A percentile compares a stretch with the other conserved stretches of the same genome.
Conservation (phyloP, 2,329 filamentous ascomycete genomes). For the Pseudocercospora fuligena region DNA sequence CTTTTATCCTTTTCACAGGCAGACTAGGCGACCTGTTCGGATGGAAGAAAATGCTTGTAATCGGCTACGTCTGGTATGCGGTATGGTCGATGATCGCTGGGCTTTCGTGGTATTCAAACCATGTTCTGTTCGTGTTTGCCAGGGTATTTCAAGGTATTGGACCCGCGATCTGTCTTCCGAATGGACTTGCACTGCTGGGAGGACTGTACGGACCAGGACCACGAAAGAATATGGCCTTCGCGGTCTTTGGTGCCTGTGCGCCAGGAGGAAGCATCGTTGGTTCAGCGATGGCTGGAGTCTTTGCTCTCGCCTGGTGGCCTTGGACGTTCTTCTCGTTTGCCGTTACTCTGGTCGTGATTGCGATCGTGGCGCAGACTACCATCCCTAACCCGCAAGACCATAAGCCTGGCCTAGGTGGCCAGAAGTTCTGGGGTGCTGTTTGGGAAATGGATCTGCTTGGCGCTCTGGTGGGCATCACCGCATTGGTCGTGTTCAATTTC, state of each 20-base stretch:
- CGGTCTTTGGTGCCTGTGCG: conserved; percentile 43
- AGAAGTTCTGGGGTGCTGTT: conserved; percentile 21
- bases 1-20: conserved; percentile 52
- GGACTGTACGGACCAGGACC: conserved; percentile 40
- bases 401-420: conserved; percentile 26
- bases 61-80: conserved; percentile 48
- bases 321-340: conserved; percentile 34
- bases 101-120: conserved; percentile 42
- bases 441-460: conserved; percentile 35
- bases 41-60: conserved; percentile 48
- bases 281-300: conserved; percentile 39
- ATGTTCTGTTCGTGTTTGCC: conserved; percentile 42
- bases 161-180: conserved; percentile 43
- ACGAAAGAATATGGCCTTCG: conserved; percentile 46
- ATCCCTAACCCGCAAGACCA: conserved; percentile 34
- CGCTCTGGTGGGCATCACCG: conserved; percentile 34
- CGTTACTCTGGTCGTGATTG: conserved; percentile 26
- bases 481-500: conserved; percentile 39
- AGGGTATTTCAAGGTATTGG: conserved; percentile 48
- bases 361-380: conserved; percentile 28
- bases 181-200: conserved; percentile 44
- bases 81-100: conserved; percentile 49
- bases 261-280: conserved; percentile 43
- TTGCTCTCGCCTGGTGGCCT: conserved; percentile 41
- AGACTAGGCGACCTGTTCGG: conserved; percentile 52